Conservation (phyloP, 305 asterid species). For the Petunia hybrid region DNA sequence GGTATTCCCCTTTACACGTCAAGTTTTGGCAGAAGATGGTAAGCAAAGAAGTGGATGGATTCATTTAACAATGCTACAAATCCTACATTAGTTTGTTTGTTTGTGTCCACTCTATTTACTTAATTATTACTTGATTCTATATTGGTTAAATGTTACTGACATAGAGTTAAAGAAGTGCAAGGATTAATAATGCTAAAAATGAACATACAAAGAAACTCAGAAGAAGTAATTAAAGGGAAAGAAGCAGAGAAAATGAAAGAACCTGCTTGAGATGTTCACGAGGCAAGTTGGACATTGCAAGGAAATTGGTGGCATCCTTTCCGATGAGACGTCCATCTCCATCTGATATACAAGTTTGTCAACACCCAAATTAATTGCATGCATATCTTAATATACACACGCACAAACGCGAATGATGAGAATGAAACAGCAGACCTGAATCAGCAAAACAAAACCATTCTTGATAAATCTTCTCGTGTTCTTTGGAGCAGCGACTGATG, state of each 20-base stretch:
- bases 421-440: constrained; percentile 26
- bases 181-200: not conserved
- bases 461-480: constrained; percentile 36
- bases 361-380: not conserved
- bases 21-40: too few species aligned
- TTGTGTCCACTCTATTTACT: not conserved
- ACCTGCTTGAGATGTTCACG: constrained; percentile 91
- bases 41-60: too few species aligned
- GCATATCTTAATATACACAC: not conserved
- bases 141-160: too few species aligned
- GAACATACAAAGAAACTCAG: not conserved
- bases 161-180: not conserved
- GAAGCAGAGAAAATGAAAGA: not conserved
- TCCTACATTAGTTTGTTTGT: not conserved
- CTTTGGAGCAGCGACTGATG: constrained; percentile 31
- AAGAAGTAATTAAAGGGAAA: not conserved
- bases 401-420: not conserved
- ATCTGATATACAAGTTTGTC: constrained; percentile 46
- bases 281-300: constrained; percentile 76
- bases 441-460: constrained; percentile 36
- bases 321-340: constrained; percentile 93
- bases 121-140: too few species aligned
- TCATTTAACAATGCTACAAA: too few species aligned
- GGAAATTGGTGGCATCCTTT: constrained; percentile 77
- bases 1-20: too few species aligned